Evolutionary conservation across 2,329 filamentous ascomycete species (phyloP).

Genomic region (Pezicula rhizophila): DNA sequence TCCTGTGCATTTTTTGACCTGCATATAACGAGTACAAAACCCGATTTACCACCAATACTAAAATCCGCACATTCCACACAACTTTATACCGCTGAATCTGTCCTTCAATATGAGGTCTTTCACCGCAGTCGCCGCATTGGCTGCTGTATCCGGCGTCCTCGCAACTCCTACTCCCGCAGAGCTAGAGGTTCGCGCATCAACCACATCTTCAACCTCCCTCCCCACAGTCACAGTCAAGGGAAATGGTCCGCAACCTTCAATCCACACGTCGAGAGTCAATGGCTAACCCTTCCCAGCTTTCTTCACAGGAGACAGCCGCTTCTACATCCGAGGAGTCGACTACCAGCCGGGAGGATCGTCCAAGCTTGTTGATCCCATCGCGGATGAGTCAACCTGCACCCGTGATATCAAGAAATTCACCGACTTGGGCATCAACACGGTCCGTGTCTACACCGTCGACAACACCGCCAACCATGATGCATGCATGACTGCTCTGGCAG

Average conservation of each 20-base stretch:
- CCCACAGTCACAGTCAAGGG: slow-evolving; percentile 5
- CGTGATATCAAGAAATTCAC: slow-evolving; percentile 60
- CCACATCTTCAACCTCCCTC: not conserved
- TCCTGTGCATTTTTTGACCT: not conserved
- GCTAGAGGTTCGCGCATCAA: not conserved
- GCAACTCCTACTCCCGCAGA: not conserved
- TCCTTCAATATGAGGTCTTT: slow-evolving; percentile 2
- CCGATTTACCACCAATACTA: not conserved
- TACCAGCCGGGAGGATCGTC: slow-evolving; percentile 59
- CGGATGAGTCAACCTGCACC: slow-evolving; percentile 50
- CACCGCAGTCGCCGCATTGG: slow-evolving; percentile 1
- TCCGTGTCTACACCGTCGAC: slow-evolving; percentile 66
- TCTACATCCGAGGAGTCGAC: slow-evolving; percentile 55
- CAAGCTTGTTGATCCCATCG: slow-evolving; percentile 54
- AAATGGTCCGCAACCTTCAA: slow-evolving; percentile 2
- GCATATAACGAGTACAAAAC: not conserved
- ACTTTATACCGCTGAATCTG: too few species aligned
- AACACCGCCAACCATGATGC: slow-evolving; percentile 59
- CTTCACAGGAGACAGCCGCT: slow-evolving; percentile 17
- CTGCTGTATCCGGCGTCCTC: slow-evolving; percentile 1
- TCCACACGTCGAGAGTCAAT: not conserved
- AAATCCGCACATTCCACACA: too few species aligned
- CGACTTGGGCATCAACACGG: slow-evolving; percentile 61
- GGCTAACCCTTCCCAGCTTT: not conserved
- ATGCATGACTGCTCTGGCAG: slow-evolving; percentile 60